These are phyloP conservation scores for Hypomyces perniciosus DNA, from an alignment of 2,329 filamentous ascomycete genomes.

Conservation along the genomic window DNA sequence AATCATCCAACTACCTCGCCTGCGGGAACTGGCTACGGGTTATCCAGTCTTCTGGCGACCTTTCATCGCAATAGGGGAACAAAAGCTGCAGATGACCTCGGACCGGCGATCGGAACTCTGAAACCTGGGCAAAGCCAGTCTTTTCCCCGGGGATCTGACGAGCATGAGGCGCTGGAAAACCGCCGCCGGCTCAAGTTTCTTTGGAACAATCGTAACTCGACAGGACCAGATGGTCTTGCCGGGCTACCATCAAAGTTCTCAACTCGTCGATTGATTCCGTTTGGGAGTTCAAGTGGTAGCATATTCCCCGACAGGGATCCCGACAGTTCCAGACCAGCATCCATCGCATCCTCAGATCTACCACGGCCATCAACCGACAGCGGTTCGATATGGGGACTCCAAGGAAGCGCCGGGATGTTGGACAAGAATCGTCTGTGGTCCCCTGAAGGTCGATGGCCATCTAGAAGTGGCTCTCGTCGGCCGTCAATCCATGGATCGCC, in stretches of 20 bases:
- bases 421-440: conserved; percentile 63
- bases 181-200: conserved; percentile 55
- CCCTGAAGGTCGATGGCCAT: conserved; percentile 43
- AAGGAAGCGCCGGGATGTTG: conserved; percentile 36
- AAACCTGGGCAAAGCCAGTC: conserved; percentile 72
- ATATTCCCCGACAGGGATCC: conserved; percentile 50
- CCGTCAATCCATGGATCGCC: conserved; percentile 76
- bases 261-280: conserved; percentile 39
- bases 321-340: conserved; percentile 59
- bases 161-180: conserved; percentile 45
- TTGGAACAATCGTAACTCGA: conserved; percentile 54
- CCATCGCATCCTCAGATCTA: conserved; percentile 63
- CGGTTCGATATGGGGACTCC: conserved; percentile 64
- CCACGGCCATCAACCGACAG: conserved; percentile 75
- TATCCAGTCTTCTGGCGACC: conserved; percentile 52
- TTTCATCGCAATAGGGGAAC: conserved; percentile 56
- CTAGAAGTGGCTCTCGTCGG: conserved; percentile 68
- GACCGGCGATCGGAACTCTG: conserved; percentile 61
- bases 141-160: conserved; percentile 58
- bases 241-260: conserved; percentile 33
- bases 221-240: conserved; percentile 34
- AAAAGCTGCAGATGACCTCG: conserved; percentile 47
- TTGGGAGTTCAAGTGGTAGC: conserved; percentile 43
- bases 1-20: conserved; percentile 35
- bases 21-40: conserved; percentile 27